Percentiles rank a stretch among this genome's conserved stretches.
Evolutionary conservation across 2,329 filamentous ascomycete genomes (phyloP).

Genomic region (Phialemoniopsis sp.): DNA sequence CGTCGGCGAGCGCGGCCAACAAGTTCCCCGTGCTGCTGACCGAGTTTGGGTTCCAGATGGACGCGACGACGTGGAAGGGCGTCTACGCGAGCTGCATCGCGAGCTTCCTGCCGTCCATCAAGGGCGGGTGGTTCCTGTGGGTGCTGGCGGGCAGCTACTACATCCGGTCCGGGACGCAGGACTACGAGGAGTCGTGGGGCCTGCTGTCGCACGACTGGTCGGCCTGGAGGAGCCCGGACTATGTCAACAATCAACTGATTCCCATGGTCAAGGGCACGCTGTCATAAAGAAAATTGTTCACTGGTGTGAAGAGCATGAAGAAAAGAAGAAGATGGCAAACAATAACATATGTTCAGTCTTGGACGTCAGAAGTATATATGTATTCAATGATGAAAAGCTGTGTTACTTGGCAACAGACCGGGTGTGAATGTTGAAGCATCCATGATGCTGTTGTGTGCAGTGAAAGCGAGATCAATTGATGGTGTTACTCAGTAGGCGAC

Average conservation of each 20-base stretch:
- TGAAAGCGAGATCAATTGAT: no score
- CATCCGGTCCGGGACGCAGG: slow-evolving; percentile 44
- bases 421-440: no score
- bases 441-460: no score
- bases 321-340: background rate
- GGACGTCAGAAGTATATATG: no score
- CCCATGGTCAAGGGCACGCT: slow-evolving; percentile 31
- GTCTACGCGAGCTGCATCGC: slow-evolving; percentile 50
- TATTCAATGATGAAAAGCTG: no score
- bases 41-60: slow-evolving; percentile 51
- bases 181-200: slow-evolving; percentile 56
- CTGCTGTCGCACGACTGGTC: slow-evolving; percentile 51
- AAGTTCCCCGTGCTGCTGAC: slow-evolving; percentile 45
- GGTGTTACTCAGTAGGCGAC: no score
- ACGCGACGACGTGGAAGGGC: slow-evolving; percentile 36
- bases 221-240: slow-evolving; percentile 39
- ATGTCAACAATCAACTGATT: slow-evolving; percentile 33
- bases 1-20: slow-evolving; percentile 25
- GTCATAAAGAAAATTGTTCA: slow-evolving; percentile 6
- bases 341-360: background rate
- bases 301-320: no score
- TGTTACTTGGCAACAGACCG: no score
- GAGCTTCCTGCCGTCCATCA: slow-evolving; percentile 39
- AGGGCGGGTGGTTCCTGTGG: slow-evolving; percentile 55
- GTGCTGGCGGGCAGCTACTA: slow-evolving; percentile 58